Base-by-base conservation (phyloP, 768 basidiomycete species). In the Dacryopinax spathularia region DNA sequence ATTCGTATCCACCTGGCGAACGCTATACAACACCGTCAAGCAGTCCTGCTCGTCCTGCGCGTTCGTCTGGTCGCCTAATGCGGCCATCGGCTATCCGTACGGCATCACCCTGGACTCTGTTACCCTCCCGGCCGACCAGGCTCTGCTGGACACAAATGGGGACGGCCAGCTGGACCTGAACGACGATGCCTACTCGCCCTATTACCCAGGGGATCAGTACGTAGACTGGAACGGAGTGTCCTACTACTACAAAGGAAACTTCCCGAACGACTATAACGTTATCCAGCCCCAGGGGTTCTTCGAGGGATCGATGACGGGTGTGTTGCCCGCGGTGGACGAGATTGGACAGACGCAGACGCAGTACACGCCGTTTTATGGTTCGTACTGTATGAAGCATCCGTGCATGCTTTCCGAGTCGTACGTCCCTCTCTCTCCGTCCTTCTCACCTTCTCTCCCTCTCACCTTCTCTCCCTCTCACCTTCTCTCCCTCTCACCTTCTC, bases 171-270 rank as follows among this genome's bases (percentile, higher is more conserved):
- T 72, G 34, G 63, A 66, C 33, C 44, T 59, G 0, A 67, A 33
- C 2, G 71, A 72, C 56, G 70, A 72, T 34, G 34, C 71, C 15
- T 62, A 69, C 39, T 36, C 65, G 35, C 69, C 71, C 22, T 72
- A 67, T 64, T 72, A 67, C 61, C 71, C 71, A 0, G 71, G 71
- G 1, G 69, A 69, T 60, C 63, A 66, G 22, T n/a, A 65, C 22
- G 70, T 72, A 33, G 71, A 72, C 66, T 72, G 71, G 71, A 66
- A 66, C 43, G 71, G 70, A 5, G 25, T 72, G 34, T 70, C 70
- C 9, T 65, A 70, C n/a, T 67, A 67, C 64, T 70, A 65, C 64
- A 56, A 56, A 29, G 48, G 48, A 3, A 56, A 56, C 48, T 56
- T 27, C 48, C 48, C 48, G 25, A 56, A 56, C 29, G 48, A 56